These are phyloP conservation scores for Olyra latifolia DNA, from an alignment of 176 grass and related monocot genomes.

Conservation along the genomic window DNA sequence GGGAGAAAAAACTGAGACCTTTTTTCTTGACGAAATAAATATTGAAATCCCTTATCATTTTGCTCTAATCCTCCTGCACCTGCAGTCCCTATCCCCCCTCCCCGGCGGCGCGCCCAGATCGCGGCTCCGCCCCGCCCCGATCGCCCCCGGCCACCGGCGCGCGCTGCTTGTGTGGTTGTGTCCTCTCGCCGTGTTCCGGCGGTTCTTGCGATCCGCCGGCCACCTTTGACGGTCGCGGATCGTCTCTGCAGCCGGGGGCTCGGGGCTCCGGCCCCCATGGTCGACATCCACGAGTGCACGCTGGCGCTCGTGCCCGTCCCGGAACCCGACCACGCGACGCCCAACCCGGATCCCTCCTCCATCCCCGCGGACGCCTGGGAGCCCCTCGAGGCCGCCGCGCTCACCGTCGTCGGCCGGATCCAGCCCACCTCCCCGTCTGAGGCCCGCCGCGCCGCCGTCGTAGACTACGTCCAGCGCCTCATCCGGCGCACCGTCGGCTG, in stretches of 20 bases:
- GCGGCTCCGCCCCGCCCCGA: conserved; percentile 12
- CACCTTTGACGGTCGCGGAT: not conserved
- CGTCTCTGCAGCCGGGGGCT: not conserved
- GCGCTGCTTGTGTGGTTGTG: not conserved
- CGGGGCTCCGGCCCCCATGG: conserved; percentile 50
- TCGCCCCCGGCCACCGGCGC: not conserved
- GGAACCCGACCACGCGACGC: conserved; percentile 15
- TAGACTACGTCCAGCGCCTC: conserved; percentile 68
- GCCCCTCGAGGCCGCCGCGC: conserved; percentile 64
- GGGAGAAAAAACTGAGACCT: conserved; percentile 12
- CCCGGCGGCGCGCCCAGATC: conserved; percentile 43
- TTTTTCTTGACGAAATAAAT: conserved; percentile 17
- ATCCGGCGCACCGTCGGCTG: conserved; percentile 38
- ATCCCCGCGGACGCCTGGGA: conserved; percentile 52
- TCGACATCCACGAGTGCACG: conserved; percentile 56
- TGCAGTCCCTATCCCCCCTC: conserved; percentile 4
- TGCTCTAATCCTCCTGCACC: conserved; percentile 26
- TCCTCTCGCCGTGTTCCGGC: not conserved
- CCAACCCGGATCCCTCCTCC: conserved; percentile 55
- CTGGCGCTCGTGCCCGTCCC: conserved; percentile 30
- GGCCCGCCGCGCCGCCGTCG: conserved; percentile 58
- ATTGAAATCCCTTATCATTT: not conserved
- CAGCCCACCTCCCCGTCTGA: conserved; percentile 76
- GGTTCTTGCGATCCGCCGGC: not conserved
- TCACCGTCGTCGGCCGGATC: conserved; percentile 53